Evolutionary conservation across 495 filamentous ascomycete species (phyloP), one percentile per base, ranked within the genome.

Genomic region (Xylaria venustula): DNA sequence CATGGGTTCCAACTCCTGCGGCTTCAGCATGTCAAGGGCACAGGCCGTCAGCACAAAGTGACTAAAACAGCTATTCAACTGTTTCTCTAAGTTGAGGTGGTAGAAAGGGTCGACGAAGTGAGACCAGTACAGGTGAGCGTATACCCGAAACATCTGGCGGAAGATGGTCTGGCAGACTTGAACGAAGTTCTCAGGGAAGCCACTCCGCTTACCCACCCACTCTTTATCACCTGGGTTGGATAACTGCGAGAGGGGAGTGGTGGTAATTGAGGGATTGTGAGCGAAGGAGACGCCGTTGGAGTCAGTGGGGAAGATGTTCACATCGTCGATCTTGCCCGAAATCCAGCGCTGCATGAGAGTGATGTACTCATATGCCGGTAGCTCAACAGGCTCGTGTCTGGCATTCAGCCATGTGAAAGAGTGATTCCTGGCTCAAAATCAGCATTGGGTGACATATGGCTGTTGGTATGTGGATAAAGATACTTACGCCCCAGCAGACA

Each of bases 121-220:
- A 7, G 86, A 85, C 80, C 90, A 90, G 78, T 93, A 93, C 26
- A 93, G 81, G 76, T 97, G 93, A 34, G 91, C 88, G 66, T 97
- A 97, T 73, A 93, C 91, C 37, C 93, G 91, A 82, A 96, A 94
- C 89, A 97, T 97, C 76, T 97, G 93, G 64, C 92, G 87, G 82
- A 93, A 95, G 67, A 96, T 93, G 61, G 87, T 91, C 74, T 90
- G 88, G 77, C 90, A 90, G 65, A 96, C 91, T 64, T 88, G 83
- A 67, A 92, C 84, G 72, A 95, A 95, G 23, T 87, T 87, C 66
- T 88, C 85, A 14, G 92, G 93, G 74, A 97, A 97, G 19, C 92
- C 91, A 63, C 88, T 91, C 36, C 86, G 82, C 76, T 93, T 93
- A 62, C 93, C 93, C 54, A 95, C 77, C 91, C 91, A 97, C 48